A percentile compares a stretch with the other conserved stretches of the same genome.
These are phyloP conservation scores for Knoxia roxburghii DNA, from an alignment of 257 asterid species.

Conservation along the genomic window DNA sequence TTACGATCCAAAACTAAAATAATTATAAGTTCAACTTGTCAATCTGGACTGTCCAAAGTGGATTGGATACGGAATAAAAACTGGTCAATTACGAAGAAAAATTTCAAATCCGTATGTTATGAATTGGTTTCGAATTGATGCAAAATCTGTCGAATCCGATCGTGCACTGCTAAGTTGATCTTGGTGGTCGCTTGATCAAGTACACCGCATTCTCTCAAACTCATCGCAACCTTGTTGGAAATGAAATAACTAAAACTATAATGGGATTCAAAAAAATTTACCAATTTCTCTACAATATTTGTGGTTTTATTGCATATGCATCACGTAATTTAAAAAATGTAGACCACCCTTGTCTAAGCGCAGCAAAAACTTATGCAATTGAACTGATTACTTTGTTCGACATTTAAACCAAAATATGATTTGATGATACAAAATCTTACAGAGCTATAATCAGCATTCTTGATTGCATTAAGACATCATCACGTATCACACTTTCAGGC, in stretches of 20 bases:
- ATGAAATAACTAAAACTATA: not conserved
- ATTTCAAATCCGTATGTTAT: too few species aligned
- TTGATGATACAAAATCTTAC: constrained; percentile 42
- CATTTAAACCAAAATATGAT: not conserved
- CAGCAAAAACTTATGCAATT: not conserved
- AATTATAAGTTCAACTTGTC: too few species aligned
- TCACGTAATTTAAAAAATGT: not conserved
- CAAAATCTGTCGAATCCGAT: too few species aligned
- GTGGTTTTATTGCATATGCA: not conserved
- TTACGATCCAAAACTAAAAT: too few species aligned
- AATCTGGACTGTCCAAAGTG: too few species aligned
- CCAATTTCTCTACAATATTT: not conserved
- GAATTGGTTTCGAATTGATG: too few species aligned
- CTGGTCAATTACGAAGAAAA: too few species aligned
- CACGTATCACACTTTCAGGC: constrained; percentile 68
- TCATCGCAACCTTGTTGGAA: constrained; percentile 14
- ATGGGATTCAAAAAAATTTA: not conserved
- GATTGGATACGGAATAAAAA: too few species aligned
- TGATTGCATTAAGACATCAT: constrained; percentile 56
- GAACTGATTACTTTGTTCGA: not conserved
- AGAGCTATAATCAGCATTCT: constrained; percentile 77
- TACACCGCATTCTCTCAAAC: constrained; percentile 16
- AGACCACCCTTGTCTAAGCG: not conserved
- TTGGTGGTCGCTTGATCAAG: constrained; percentile 86
- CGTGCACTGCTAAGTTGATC: constrained; percentile 88